Evolutionary conservation across 306 rosid genomes (phyloP).

Genomic region (Rosa rugosa): DNA sequence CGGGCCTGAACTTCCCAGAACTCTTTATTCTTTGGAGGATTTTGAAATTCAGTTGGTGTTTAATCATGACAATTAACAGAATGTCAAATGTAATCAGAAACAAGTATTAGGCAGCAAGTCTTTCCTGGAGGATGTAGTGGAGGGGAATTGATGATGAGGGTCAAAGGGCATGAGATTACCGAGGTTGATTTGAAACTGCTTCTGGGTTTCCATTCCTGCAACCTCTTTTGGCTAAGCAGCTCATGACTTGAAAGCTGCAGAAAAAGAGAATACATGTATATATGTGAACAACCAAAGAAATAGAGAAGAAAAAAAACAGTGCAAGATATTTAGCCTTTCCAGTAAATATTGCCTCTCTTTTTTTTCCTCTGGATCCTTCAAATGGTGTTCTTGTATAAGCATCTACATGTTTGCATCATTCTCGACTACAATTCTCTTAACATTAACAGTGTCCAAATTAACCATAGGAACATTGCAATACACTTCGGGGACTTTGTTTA

Average conservation of each 20-base stretch:
- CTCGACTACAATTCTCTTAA: background rate
- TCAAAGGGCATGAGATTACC: constrained; percentile 65
- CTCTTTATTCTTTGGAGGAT: constrained; percentile 5
- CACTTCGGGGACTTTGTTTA: background rate
- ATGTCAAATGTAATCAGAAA: background rate
- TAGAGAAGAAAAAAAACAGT: background rate
- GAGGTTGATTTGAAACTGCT: constrained; percentile 50
- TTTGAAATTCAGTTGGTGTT: background rate
- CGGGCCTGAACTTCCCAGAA: constrained; percentile 24
- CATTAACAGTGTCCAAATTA: background rate
- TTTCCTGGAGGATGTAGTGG: constrained; percentile 42
- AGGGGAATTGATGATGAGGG: constrained; percentile 48
- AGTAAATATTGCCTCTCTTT: background rate
- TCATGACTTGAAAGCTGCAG: constrained; percentile 6
- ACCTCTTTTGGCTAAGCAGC: background rate
- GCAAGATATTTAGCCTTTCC: background rate
- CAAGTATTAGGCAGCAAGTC: background rate
- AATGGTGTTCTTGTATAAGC: background rate
- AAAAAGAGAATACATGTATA: background rate
- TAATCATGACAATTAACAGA: background rate
- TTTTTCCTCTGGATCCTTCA: background rate
- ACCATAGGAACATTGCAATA: background rate
- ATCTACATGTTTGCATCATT: background rate
- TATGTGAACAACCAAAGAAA: background rate
- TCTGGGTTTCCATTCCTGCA: constrained; percentile 26